Percentiles rank a stretch among this genome's conserved stretches.
phyloP scores from a whole-genome alignment of 1,284 basidiomycete species.

The Leccinum fallax region DNA sequence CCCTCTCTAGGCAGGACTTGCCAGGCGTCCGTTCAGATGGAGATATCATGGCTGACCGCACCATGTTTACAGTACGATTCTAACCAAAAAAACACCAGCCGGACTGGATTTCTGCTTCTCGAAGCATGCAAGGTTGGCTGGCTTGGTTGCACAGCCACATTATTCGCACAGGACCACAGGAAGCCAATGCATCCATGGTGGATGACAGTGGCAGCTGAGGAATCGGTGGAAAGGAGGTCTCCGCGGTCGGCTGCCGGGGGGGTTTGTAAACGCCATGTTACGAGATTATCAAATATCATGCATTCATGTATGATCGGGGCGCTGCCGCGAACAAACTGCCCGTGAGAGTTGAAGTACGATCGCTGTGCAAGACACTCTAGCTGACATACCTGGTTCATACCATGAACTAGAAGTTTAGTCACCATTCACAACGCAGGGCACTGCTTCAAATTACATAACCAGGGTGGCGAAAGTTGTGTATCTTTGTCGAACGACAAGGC shows the following conservation, averaged over 20 bases:
- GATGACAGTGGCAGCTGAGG: not conserved
- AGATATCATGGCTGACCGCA: not conserved
- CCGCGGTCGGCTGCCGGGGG: not conserved
- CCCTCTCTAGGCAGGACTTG: not conserved
- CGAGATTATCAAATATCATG: not conserved
- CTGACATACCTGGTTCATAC: not conserved
- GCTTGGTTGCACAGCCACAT: not conserved
- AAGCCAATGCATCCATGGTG: not conserved
- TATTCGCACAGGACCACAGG: slow-evolving; percentile 3
- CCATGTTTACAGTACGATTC: not conserved
- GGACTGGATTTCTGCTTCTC: not conserved
- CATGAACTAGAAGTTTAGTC: not conserved
- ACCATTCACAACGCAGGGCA: not conserved
- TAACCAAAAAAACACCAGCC: not conserved
- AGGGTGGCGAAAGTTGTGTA: slow-evolving; percentile 2
- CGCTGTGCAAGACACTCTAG: not conserved
- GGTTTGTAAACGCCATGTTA: not conserved
- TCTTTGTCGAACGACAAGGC: slow-evolving; percentile 6
- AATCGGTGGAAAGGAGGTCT: not conserved
- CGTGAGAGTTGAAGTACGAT: not conserved
- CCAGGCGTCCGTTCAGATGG: not conserved
- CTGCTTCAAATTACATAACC: not conserved
- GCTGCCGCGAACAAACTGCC: not conserved
- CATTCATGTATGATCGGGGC: not conserved
- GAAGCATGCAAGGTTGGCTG: not conserved